Percentiles rank a stretch among this genome's conserved stretches.
phyloP scores from a whole-genome alignment of 805 yeast species.

The Candida tallmaniae region DNA sequence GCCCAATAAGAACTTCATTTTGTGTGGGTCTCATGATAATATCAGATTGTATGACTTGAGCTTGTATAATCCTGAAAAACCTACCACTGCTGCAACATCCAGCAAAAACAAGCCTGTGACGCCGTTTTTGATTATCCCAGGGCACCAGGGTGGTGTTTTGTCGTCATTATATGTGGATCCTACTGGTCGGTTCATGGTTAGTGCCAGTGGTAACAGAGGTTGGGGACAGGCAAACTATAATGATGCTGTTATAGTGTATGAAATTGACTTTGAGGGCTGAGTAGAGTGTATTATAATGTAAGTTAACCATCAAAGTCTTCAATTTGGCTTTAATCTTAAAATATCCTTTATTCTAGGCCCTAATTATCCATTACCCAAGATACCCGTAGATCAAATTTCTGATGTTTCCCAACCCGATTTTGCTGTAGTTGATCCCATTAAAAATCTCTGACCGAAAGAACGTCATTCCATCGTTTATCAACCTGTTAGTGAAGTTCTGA shows the following conservation, averaged over 20 bases:
- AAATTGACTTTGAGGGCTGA: constrained; percentile 50
- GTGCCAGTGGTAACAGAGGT: constrained; percentile 93
- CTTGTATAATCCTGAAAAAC: constrained; percentile 31
- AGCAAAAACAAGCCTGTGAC: constrained; percentile 38
- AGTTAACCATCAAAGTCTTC: no score
- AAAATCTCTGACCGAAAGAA: constrained; percentile 2
- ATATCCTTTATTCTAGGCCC: not conserved
- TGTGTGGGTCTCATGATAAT: constrained; percentile 90
- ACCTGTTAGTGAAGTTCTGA: constrained; percentile 1
- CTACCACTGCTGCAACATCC: constrained; percentile 12
- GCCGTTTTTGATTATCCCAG: constrained; percentile 90
- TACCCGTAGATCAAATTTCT: constrained; percentile 24
- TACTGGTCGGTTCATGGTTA: constrained; percentile 79
- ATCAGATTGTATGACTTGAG: constrained; percentile 78
- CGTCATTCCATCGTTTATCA: constrained; percentile 5
- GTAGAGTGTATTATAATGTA: no score
- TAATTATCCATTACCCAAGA: constrained; percentile 1
- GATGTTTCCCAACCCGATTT: constrained; percentile 33
- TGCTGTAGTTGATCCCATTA: constrained; percentile 15
- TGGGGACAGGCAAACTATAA: constrained; percentile 81
- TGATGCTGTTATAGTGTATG: constrained; percentile 79
- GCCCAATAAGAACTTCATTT: constrained; percentile 73
- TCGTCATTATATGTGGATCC: constrained; percentile 80
- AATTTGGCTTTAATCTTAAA: no score
- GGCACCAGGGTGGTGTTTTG: constrained; percentile 91